These are phyloP conservation scores for Stagonosporopsis rhizophila DNA, from an alignment of 2,329 filamentous ascomycete genomes.

Conservation along the genomic window DNA sequence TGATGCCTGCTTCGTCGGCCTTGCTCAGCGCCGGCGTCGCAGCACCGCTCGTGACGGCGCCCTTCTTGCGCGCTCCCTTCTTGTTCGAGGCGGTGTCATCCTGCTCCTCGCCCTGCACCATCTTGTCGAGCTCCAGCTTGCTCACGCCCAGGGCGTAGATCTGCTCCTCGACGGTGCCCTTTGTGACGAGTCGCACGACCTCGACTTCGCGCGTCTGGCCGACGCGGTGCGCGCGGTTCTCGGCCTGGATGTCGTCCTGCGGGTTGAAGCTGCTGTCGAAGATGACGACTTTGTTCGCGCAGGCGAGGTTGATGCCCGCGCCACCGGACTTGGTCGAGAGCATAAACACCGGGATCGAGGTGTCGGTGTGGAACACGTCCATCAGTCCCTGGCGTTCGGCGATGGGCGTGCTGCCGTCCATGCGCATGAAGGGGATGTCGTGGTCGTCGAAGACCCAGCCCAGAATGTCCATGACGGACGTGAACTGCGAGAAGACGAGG, in stretches of 20 bases:
- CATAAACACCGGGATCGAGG: conserved; percentile 85
- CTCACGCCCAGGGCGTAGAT: conserved; percentile 90
- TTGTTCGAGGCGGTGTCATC: conserved; percentile 37
- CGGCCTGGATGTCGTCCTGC: conserved; percentile 96
- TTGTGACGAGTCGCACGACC: conserved; percentile 82
- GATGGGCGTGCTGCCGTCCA: conserved; percentile 85
- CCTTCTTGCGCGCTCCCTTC: conserved; percentile 23
- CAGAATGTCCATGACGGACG: conserved; percentile 87
- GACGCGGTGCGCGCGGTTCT: conserved; percentile 94
- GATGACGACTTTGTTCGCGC: conserved; percentile 96
- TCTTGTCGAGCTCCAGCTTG: conserved; percentile 86
- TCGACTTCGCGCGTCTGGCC: conserved; percentile 92
- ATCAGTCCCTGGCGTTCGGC: conserved; percentile 85
- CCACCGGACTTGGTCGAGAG: conserved; percentile 93
- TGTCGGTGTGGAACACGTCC: conserved; percentile 80
- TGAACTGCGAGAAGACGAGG: conserved; percentile 93
- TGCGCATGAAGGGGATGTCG: conserved; percentile 78
- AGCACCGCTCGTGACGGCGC: conserved; percentile 9
- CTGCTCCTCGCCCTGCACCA: conserved; percentile 68
- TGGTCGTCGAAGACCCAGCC: conserved; percentile 79
- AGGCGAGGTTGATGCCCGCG: conserved; percentile 95
- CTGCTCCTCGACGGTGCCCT: conserved; percentile 87
- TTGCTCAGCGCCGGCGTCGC: conserved; percentile 43
- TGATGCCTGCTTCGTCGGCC: conserved; percentile 42
- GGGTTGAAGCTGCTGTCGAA: conserved; percentile 98